Evolutionary conservation across 768 basidiomycete species (phyloP), one percentile per base, ranked within the genome.

Genomic region (Leccinum fibrillosum): DNA sequence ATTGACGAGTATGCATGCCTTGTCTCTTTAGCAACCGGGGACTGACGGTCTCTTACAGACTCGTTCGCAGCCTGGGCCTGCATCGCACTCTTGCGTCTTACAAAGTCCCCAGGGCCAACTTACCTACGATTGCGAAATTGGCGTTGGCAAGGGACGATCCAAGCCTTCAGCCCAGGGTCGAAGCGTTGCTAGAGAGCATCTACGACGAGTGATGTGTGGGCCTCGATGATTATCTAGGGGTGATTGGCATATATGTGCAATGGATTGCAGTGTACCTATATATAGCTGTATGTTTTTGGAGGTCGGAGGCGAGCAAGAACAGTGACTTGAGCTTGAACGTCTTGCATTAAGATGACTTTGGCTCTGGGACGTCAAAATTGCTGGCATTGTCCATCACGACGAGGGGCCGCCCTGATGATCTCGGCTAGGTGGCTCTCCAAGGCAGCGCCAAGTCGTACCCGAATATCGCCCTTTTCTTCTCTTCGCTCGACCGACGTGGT

Each of bases 51-150:
- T 13, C 28, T 10, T 34, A 17, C 61, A 89, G 89, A 51, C 79
- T 92, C 12, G 84, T 92, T 13, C 72, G 68, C 2, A 63, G 76
- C 9, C 78, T 92, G 26, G 88, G 83, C 1, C 68, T 92, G 45
- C 78, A 82, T 56, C 80, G 80, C 9, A 83, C 74, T 21, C 77
- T 90, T 39, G 68, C 75, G 21, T 78, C 84, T 19, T 88, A 88
- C 72, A 82, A 82, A 1, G 86, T 91, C 2, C 88, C 89, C 8
- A 77, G 62, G 48, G 76, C 74, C 49, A 82, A 89, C 62, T 55
- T 88, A 4, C 66, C 75, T 8, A 75, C 69, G 45, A 82, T 91
- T 59, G 86, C 88, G 9, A 64, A 54, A 45, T 49, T 57, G 60
- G 64, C 67, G 6, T 19, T 69, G 57, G 55, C 25, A 44, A 56